Evolutionary conservation across 768 basidiomycete genomes (phyloP).

Genomic region (Goffeauzyma gilvescens): DNA sequence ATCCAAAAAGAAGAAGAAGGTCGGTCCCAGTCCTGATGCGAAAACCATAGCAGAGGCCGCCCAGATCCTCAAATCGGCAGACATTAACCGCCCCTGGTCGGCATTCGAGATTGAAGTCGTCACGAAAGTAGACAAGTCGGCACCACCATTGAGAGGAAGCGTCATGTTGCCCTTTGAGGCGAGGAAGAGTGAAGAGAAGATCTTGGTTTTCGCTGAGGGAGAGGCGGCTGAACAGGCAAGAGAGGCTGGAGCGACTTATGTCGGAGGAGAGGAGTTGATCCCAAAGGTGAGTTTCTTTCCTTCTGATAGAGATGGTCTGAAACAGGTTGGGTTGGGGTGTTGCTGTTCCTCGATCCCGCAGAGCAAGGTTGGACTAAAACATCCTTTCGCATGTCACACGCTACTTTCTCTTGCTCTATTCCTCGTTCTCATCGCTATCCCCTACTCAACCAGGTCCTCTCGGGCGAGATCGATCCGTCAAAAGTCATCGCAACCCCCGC

Average conservation of each 20-base stretch:
- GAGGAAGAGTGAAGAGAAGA: slow-evolving; percentile 46
- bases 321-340: not conserved
- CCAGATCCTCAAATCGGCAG: slow-evolving; percentile 41
- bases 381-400: too few relatives aligned
- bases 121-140: slow-evolving; percentile 57
- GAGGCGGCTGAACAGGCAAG: slow-evolving; percentile 61
- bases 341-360: too few relatives aligned
- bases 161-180: slow-evolving; percentile 60
- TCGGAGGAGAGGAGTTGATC: slow-evolving; percentile 75
- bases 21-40: slow-evolving; percentile 22
- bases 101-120: slow-evolving; percentile 66
- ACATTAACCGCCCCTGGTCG: slow-evolving; percentile 54
- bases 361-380: too few relatives aligned
- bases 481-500: slow-evolving; percentile 66
- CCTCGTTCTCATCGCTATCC: too few relatives aligned
- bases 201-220: slow-evolving; percentile 87
- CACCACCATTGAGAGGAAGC: slow-evolving; percentile 73
- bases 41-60: slow-evolving; percentile 27
- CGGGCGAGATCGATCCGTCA: slow-evolving; percentile 55
- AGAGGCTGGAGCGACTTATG: slow-evolving; percentile 69
- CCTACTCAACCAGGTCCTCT: slow-evolving; percentile 46
- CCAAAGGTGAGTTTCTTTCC: slow-evolving; percentile 68
- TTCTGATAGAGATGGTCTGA: too few relatives aligned
- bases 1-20: slow-evolving; percentile 15
- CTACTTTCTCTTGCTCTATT: too few relatives aligned